Conservation (phyloP, 2,329 filamentous ascomycete species). For the Aschersonia sp. region DNA sequence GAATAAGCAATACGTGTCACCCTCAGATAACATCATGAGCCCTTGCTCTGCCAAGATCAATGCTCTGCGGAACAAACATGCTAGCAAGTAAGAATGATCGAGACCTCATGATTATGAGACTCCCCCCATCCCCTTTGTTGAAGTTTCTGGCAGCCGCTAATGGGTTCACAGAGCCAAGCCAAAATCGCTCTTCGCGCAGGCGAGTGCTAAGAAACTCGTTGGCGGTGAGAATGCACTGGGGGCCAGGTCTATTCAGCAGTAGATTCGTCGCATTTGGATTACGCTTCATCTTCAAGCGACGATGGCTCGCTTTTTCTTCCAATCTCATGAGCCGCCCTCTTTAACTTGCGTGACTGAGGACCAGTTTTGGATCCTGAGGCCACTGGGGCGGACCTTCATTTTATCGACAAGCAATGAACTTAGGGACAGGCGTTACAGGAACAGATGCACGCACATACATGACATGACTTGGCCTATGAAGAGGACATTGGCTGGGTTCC, state of each 20-base stretch:
- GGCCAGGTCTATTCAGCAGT: conserved; percentile 19
- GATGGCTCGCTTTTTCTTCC: too few relatives aligned
- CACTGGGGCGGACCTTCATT: too few relatives aligned
- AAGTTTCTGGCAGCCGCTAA: not conserved
- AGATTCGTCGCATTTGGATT: not conserved
- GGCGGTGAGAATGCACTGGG: conserved; percentile 25
- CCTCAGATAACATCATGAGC: conserved; percentile 81
- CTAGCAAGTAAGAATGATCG: conserved; percentile 44
- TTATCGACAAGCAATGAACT: too few relatives aligned
- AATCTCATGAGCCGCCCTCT: too few relatives aligned
- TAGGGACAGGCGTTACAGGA: too few relatives aligned
- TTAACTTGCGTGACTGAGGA: too few relatives aligned
- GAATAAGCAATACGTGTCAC: conserved; percentile 48
- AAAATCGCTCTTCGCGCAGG: conserved; percentile 52
- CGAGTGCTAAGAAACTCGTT: conserved; percentile 46
- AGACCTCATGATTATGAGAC: too few relatives aligned
- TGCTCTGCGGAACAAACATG: conserved; percentile 67
- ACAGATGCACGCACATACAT: too few relatives aligned
- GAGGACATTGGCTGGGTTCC: too few relatives aligned
- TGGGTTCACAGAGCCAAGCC: conserved; percentile 40
- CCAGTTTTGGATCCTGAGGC: too few relatives aligned
- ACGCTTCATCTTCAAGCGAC: too few relatives aligned
- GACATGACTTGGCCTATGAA: too few relatives aligned
- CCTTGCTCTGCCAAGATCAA: conserved; percentile 73
- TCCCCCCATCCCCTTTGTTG: not conserved